Percentiles rank a stretch among this genome's conserved stretches.
These are phyloP conservation scores for Aspergillus tubingensis DNA, from an alignment of 2,329 filamentous ascomycete genomes.

Conservation along the genomic window DNA sequence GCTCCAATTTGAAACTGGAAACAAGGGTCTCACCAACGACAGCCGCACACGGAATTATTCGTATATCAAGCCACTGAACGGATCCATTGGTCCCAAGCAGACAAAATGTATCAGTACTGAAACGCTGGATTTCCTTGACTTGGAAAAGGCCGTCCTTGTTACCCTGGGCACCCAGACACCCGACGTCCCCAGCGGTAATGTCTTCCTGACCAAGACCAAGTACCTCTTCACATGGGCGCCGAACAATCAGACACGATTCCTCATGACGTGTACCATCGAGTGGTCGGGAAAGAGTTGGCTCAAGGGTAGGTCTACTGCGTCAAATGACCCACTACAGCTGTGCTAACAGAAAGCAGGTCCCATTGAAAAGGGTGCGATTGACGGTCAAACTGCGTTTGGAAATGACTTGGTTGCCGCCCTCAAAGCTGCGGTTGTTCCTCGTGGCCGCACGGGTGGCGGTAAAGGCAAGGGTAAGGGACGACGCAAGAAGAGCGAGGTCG, in stretches of 20 bases:
- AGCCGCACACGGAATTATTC: constrained; percentile 73
- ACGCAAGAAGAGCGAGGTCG: constrained; percentile 58
- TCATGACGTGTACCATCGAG: constrained; percentile 87
- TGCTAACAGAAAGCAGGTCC: constrained; percentile 62
- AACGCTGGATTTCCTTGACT: constrained; percentile 77
- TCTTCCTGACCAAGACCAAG: constrained; percentile 88
- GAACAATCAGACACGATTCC: constrained; percentile 78
- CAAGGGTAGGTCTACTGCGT: constrained; percentile 65
- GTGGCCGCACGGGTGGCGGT: constrained; percentile 55
- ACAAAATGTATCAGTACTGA: constrained; percentile 92
- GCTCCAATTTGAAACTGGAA: constrained; percentile 79
- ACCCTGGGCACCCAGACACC: constrained; percentile 83
- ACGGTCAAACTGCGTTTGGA: constrained; percentile 82
- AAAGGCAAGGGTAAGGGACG: constrained; percentile 60
- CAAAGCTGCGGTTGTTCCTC: constrained; percentile 70
- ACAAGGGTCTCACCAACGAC: constrained; percentile 73
- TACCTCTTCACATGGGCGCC: constrained; percentile 95
- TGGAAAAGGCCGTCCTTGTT: constrained; percentile 85
- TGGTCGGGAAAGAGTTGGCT: constrained; percentile 99
- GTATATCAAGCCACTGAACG: constrained; percentile 89
- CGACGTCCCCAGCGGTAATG: constrained; percentile 90
- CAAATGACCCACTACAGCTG: not conserved
- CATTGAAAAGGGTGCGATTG: constrained; percentile 92
- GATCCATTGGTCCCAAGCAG: constrained; percentile 83
- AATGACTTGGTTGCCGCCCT: constrained; percentile 76